Base-by-base conservation (phyloP, 192 early-diverging fungal genomes). In the Umbelopsis sp. region DNA sequence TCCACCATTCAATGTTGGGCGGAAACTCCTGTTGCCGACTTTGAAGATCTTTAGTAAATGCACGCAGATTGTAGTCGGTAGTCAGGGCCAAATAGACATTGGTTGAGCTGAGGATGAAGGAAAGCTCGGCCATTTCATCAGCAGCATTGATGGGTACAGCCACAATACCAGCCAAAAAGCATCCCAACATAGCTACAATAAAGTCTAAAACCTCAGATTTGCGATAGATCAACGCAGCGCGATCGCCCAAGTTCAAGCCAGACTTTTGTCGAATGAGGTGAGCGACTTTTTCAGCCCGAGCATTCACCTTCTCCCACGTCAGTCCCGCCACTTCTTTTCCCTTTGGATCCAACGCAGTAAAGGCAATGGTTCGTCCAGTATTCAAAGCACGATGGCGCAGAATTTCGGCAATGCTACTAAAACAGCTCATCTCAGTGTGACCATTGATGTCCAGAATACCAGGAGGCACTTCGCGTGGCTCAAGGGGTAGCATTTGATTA, bases 61-160 rank as follows among this genome's bases (percentile, higher is more conserved):
- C 83, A 68, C 89, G 89, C 58, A 88, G 83, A 68, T 91, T 91
- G 48, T 90, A 81, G 15, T 95, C 93, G 12, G 94, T 93, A 2
- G 94, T 94, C n/a, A 95, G 78, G 27, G 90, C 92, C 10, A 95
- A 76, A 55, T 77, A 79, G 21, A 89, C 72, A 48, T 85, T 78
- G 12, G 92, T 90, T 35, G 84, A 84, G 33, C 84, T 88, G 50
- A 95, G 80, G 35, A 94, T 91, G 58, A 90, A 90, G 27, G 86
- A 80, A 25, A 94, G 80, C 72, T 95, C 94, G 2, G 88, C 84
- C 67, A 93, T 83, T 45, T 94, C 91, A 61, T 94, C 93, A 22
- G 85, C 87, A 1, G 93, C 89, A 22, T 94, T 91, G 69, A 95
- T 86, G 9, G 94, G 94, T 13, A 95, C 93, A 3, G 94, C 94